Base-by-base conservation (phyloP, 306 rosid species). In the Betula pendula region DNA sequence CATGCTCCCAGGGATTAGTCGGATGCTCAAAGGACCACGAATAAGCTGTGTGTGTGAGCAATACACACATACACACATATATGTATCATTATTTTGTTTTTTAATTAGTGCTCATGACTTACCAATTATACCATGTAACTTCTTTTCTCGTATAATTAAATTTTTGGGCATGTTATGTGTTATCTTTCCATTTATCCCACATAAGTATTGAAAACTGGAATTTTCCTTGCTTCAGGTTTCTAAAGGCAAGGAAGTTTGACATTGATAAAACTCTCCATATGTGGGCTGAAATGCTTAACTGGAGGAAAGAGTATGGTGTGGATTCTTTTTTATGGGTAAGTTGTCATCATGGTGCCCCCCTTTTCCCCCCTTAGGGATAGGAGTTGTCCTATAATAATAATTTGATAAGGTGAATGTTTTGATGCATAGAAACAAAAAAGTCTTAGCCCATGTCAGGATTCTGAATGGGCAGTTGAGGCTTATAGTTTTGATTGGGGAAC, bases 251-350 rank as follows among this genome's bases (percentile, higher is more conserved):
- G 82, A 89, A 90, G 81, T 92, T 95, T 73, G 97, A 95, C 88
- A 67, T 89, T 29, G 97, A 95, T 74, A 95, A 89, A 86, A 80
- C 97, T 66, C 76, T 90, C 44, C 88, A 92, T 62, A 92, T 95
- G 99, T 95, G 97, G 97, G 85, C 63, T 24, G 97, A 92, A 71
- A 95, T 92, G 99, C 94, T 95, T 66, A 88, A 77, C 66, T 95
- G 99, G 97, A 92, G 99, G 86, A 89, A 84, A 86, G 93, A 85
- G 56, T 75, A 68, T 38, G 89, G 91, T 73, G 90, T 79, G 74
- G 97, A 95, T 77, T 85, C 91, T 70, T 87, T 95, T 75, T 72
- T 89, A 19, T 86, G 89, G 99, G 99, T 95, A 86, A 74, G 44
- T 4, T 80, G 51, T 55, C 63, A 58, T 51, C 68, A 42, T 42